A percentile compares a stretch with the other conserved stretches of the same genome.
These are phyloP conservation scores for Teunomyces kruisii DNA, from an alignment of 805 yeast species.

Conservation along the genomic window DNA sequence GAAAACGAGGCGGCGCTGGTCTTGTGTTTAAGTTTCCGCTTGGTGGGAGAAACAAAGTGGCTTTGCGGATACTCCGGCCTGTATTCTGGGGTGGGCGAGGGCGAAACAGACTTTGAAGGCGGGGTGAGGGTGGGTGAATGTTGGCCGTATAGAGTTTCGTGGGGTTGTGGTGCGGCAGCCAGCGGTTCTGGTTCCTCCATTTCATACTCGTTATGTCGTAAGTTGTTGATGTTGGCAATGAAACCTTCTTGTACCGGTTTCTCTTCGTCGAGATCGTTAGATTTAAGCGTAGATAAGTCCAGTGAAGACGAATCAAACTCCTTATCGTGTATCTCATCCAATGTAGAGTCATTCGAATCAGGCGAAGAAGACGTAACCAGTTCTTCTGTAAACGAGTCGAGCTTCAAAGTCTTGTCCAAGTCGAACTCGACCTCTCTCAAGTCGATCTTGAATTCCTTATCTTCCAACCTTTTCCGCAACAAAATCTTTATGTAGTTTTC, in stretches of 20 bases:
- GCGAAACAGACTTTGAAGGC: background rate
- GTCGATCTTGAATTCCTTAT: constrained; percentile 3
- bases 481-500: constrained; percentile 24
- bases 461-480: constrained; percentile 13
- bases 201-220: constrained; percentile 28
- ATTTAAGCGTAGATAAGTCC: background rate
- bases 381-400: constrained; percentile 3
- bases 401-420: background rate
- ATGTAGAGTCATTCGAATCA: constrained; percentile 1
- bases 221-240: constrained; percentile 23
- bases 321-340: constrained; percentile 11
- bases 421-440: background rate
- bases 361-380: background rate
- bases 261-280: background rate
- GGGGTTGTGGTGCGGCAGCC: too few species aligned
- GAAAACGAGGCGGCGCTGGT: constrained; percentile 21
- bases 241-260: constrained; percentile 14
- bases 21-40: constrained; percentile 13
- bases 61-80: background rate
- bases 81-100: background rate
- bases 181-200: background rate
- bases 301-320: constrained; percentile 1
- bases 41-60: constrained; percentile 15
- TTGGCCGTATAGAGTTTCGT: background rate
- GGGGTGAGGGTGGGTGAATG: background rate